Evolutionary conservation across 768 basidiomycete genomes (phyloP).

Genomic region (Cantharellus cinnabarinus): DNA sequence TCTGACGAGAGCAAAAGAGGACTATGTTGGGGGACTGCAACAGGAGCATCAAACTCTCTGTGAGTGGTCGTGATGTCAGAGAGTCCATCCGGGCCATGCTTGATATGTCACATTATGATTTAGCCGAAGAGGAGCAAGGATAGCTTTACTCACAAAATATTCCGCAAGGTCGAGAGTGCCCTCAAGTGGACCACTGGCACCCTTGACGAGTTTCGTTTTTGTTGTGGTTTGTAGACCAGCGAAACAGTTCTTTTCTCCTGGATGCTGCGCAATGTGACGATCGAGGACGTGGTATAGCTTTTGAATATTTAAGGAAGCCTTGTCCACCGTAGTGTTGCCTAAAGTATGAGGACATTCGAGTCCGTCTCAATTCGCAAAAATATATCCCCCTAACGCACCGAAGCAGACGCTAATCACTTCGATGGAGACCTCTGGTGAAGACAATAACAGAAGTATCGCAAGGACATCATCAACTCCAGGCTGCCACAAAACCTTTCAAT

Average conservation of each 20-base stretch:
- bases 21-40: neutral
- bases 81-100: slow-evolving; percentile 16
- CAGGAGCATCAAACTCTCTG: slow-evolving; percentile 8
- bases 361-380: neutral
- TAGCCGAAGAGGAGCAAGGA: no score
- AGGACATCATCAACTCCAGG: slow-evolving; percentile 12
- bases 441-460: slow-evolving; percentile 11
- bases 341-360: neutral
- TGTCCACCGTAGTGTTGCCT: slow-evolving; percentile 10
- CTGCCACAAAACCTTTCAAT: neutral
- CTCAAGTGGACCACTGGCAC: slow-evolving; percentile 13
- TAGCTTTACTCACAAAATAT: slow-evolving; percentile 11
- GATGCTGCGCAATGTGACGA: slow-evolving; percentile 9
- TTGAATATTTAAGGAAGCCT: slow-evolving; percentile 13
- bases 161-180: slow-evolving; percentile 11
- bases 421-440: slow-evolving; percentile 11
- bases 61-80: slow-evolving; percentile 12
- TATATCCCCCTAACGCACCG: neutral
- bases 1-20: neutral
- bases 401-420: slow-evolving; percentile 6
- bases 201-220: slow-evolving; percentile 9
- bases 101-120: no score
- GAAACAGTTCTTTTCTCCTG: slow-evolving; percentile 8
- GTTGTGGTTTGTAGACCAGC: neutral
- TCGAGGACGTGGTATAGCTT: slow-evolving; percentile 15